These are phyloP conservation scores for Thielaviopsis euricoi DNA, from an alignment of 2,329 filamentous ascomycete genomes.

Conservation along the genomic window DNA sequence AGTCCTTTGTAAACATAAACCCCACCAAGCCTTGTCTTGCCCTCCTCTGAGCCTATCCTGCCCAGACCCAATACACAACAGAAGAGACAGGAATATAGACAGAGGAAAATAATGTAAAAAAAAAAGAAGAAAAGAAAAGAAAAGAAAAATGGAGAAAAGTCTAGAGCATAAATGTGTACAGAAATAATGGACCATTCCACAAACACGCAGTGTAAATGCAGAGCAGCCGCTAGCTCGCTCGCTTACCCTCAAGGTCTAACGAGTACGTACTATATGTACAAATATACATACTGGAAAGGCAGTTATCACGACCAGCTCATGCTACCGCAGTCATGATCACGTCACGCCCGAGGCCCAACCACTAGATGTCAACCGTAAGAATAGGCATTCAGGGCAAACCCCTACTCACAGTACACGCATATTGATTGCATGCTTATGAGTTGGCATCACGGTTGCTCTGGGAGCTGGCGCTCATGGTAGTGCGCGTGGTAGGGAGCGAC, in stretches of 20 bases:
- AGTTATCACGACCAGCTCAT: neutral
- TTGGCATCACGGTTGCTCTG: constrained; percentile 84
- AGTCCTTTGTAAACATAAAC: neutral
- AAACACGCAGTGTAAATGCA: neutral
- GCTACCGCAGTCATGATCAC: neutral
- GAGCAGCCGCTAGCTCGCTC: neutral
- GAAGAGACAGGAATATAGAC: too few relatives aligned
- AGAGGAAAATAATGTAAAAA: too few relatives aligned
- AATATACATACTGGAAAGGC: neutral
- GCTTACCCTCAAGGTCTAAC: neutral
- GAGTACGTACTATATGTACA: neutral
- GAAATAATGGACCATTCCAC: neutral
- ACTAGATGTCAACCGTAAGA: neutral
- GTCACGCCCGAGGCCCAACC: neutral
- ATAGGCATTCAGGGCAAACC: neutral
- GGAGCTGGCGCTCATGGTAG: constrained; percentile 73
- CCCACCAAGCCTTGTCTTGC: neutral
- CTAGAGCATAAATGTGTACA: neutral
- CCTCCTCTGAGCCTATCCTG: neutral
- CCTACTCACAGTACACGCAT: neutral
- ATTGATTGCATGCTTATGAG: constrained; percentile 14
- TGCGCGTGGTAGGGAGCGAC: constrained; percentile 46
- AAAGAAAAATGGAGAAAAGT: neutral
- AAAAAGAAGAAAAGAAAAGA: neutral
- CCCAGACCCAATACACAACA: neutral